Conservation (phyloP, 2,329 filamentous ascomycete species). For the Aschersonia sp. region DNA sequence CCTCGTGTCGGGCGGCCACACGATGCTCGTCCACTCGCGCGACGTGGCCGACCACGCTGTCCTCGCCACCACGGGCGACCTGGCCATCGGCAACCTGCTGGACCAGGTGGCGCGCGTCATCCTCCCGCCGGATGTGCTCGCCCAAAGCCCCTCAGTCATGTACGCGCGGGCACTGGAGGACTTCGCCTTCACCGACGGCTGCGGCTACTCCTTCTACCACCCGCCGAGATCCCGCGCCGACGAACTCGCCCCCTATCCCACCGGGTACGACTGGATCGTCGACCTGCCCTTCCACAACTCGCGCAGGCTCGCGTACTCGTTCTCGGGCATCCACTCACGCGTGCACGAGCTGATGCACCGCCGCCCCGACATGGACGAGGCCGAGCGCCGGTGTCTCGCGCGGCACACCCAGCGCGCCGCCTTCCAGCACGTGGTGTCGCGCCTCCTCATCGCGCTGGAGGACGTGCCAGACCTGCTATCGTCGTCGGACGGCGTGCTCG, state of each 20-base stretch:
- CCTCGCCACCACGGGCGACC: conserved; percentile 59
- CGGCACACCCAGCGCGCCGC: conserved; percentile 61
- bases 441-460: conserved; percentile 54
- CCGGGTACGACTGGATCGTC: conserved; percentile 45
- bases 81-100: conserved; percentile 78
- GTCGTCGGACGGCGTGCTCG: conserved; percentile 40
- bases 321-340: conserved; percentile 52
- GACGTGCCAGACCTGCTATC: conserved; percentile 13
- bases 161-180: conserved; percentile 69
- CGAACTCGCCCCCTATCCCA: conserved; percentile 33
- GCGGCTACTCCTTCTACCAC: conserved; percentile 32
- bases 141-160: conserved; percentile 47
- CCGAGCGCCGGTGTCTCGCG: conserved; percentile 56
- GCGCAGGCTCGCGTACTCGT: conserved; percentile 53
- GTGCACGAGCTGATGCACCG: conserved; percentile 25
- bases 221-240: conserved; percentile 43
- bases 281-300: conserved; percentile 49
- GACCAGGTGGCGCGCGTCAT: conserved; percentile 76
- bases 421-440: conserved; percentile 75
- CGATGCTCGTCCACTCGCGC: conserved; percentile 65
- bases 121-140: conserved; percentile 46
- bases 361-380: conserved; percentile 27
- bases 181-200: conserved; percentile 52
- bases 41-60: conserved; percentile 56
- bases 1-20: conserved; percentile 86